Evolutionary conservation across 139 green algal species (phyloP), one percentile per base, ranked within the genome.

Genomic region (Mychonastes homosphaera): DNA sequence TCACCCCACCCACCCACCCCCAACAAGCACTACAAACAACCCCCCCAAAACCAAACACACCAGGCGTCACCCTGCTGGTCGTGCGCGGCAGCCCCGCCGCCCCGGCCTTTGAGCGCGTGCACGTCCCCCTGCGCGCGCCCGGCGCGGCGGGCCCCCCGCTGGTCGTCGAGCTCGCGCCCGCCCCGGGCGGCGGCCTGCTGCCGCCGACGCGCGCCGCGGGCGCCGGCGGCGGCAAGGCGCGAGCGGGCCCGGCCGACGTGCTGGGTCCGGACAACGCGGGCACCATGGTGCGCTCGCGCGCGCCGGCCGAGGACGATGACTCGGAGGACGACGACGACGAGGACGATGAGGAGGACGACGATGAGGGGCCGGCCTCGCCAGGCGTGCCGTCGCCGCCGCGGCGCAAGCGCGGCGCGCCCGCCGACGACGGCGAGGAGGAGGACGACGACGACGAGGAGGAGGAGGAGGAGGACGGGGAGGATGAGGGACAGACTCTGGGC

Each of bases 71-170:
- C 1, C 29, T 86, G 43, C 56, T 83, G 29, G 41, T 83, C 4
- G 79, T 67, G 1, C 58, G 64, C 9, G 79, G 79, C 15, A 65
- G 35, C 0, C 28, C 54, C n/a, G 68, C 58, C 2, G 77, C 74
- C 55, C 79, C 79, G 0, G 24, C 33, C 10, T 79, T 86, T 46
- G 59, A 82, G 59, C 65, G 53, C 12, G 34, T 86, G 1, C 29
- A 35, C 1, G 8, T 83, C 24, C 32, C 4, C 53, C n/a, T 19
- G 30, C 35, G 39, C 16, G 15, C 16, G 39, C 15, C 39, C 16
- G 15, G 15, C 15, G 39, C 16, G 39, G 15, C 15, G 15, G 39
- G 39, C 39, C 16, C 15, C 15, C 15, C 16, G 39, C 39, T 21
- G 16, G 15, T 46, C 16, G 39, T 21, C 15, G 16, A 46, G 15